Evolutionary conservation across 139 green algal species (phyloP), one percentile per base, ranked within the genome.

Genomic region (Tetraselmis chui): DNA sequence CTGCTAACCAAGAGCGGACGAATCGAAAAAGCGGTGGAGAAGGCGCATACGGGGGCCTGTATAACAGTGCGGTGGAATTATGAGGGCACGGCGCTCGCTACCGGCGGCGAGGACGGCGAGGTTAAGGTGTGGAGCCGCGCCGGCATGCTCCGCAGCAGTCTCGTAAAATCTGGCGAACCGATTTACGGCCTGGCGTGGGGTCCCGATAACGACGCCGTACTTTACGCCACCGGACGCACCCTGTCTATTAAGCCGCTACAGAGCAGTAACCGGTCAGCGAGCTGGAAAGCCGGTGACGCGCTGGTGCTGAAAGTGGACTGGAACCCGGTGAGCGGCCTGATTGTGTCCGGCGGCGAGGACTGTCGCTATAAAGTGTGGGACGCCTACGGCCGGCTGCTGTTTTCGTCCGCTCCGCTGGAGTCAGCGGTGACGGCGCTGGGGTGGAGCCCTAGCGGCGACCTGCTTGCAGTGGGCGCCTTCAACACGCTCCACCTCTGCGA

Each of bases 281-380:
- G 23, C 27, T 85, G 67, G 76, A 85, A 25, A 59, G 77, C 78
- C 30, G 31, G 59, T 45, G 77, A 82, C 28, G 80, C 59, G 5
- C 24, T 84, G 2, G 80, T 93, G 24, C 86, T 93, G 2, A 86
- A 75, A n/a, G 84, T 92, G 58, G 92, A 95, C 84, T 97, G 93
- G 93, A 92, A 83, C 80, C 59, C 86, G 5, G 87, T 91, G 30
- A 94, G 89, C 82, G 80, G 89, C 76, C 84, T 93, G 22, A 92
- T 97, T 27, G 89, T 95, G 2, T 89, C 87, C 18, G 93, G 90
- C 0, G 93, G 91, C 0, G 93, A 97, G 81, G 93, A 96, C 88
- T 93, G 92, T 85, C 89, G 86, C 58, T 97, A 94, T 86, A 87
- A 87, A 76, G 83, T 96, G 28, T 95, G 91, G 91, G 92, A 96